phyloP scores from a whole-genome alignment of 257 asterid genomes.

The Nicotiana tabacum region DNA sequence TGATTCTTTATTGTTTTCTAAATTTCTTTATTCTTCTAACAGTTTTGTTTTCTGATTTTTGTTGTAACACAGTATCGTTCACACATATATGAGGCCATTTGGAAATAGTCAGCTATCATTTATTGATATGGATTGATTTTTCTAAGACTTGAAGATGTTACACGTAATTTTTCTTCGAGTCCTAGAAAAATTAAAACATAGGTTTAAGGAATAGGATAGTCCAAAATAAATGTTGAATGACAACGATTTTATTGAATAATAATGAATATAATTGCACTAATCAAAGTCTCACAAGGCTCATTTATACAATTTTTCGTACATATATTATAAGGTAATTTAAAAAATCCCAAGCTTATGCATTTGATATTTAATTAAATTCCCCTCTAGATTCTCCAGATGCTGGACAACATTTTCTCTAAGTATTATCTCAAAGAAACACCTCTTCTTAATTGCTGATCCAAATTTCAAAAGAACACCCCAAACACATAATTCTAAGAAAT shows the following conservation, averaged over 20 bases:
- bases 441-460: slow-evolving; percentile 4
- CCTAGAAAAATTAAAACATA: too few species aligned
- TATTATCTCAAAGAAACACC: background rate
- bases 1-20: too few species aligned
- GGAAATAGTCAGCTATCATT: too few species aligned
- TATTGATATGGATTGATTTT: too few species aligned
- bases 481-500: background rate
- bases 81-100: too few species aligned
- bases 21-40: too few species aligned
- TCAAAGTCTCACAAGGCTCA: background rate
- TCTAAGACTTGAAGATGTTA: too few species aligned
- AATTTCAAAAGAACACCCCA: background rate
- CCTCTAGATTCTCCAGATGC: background rate
- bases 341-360: background rate
- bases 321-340: background rate
- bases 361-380: background rate
- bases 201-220: background rate
- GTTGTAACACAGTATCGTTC: too few species aligned
- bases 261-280: background rate
- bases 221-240: background rate
- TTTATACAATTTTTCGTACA: background rate
- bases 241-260: background rate
- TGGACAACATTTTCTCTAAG: background rate
- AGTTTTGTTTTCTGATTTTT: too few species aligned
- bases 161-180: too few species aligned